A percentile compares a stretch with the other conserved stretches of the same genome.
These are phyloP conservation scores for Termitomyces sp. DNA, from an alignment of 768 basidiomycete genomes.

Conservation along the genomic window DNA sequence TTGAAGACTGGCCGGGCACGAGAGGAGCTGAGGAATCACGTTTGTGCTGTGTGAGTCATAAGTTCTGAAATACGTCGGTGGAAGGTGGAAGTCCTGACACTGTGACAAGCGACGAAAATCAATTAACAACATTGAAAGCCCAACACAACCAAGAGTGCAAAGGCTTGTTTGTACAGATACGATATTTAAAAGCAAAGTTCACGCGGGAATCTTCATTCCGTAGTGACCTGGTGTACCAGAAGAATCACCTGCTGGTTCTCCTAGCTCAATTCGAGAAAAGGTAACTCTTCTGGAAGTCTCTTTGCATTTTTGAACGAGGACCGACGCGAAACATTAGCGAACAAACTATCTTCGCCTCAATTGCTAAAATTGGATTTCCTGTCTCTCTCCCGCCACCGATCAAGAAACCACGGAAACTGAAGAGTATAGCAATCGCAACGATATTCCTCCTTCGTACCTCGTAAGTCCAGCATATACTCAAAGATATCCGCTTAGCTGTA, in stretches of 20 bases:
- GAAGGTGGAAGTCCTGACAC: constrained; percentile 4
- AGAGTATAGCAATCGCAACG: constrained; percentile 48
- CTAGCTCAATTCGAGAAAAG: constrained; percentile 65
- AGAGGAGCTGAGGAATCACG: constrained; percentile 49
- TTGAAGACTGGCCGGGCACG: constrained; percentile 40
- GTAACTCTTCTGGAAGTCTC: constrained; percentile 31
- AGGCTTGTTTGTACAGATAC: constrained; percentile 85
- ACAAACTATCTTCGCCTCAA: constrained; percentile 65
- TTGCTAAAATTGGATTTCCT: constrained; percentile 72
- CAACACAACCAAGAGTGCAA: constrained; percentile 87
- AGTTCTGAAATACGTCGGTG: neutral
- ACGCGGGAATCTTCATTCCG: constrained; percentile 81
- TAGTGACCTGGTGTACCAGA: constrained; percentile 76
- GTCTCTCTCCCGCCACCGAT: constrained; percentile 28
- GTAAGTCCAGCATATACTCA: constrained; percentile 34
- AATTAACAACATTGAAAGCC: constrained; percentile 47
- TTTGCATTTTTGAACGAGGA: neutral
- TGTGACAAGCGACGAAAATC: constrained; percentile 42
- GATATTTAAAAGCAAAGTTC: constrained; percentile 89
- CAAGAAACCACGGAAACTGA: constrained; percentile 46
- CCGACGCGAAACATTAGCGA: constrained; percentile 38
- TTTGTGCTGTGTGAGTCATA: constrained; percentile 51
- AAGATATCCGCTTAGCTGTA: neutral
- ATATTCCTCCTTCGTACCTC: constrained; percentile 60
- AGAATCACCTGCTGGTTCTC: constrained; percentile 78